phyloP scores from a whole-genome alignment of 768 basidiomycete species.

The Gyrodon lividus region DNA sequence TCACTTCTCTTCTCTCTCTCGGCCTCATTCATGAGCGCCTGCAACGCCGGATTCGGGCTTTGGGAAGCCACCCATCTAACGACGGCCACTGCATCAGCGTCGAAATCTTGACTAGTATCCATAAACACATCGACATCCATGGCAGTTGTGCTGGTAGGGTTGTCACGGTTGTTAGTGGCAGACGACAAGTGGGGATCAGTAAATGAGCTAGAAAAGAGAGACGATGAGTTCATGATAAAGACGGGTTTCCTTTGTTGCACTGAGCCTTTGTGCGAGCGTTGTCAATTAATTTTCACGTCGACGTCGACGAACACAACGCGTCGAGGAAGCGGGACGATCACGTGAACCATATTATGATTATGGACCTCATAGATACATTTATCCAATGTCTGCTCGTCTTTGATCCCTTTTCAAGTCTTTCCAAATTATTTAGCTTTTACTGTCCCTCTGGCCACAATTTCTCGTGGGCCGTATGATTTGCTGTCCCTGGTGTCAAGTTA shows the following conservation, averaged over 20 bases:
- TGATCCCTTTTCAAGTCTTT: too few species aligned
- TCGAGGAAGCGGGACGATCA: constrained; percentile 5
- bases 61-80: constrained; percentile 30
- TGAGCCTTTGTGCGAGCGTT: background rate
- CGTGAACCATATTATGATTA: too few species aligned
- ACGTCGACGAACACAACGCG: background rate
- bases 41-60: constrained; percentile 21
- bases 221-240: background rate
- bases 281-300: background rate
- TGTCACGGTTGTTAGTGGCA: background rate
- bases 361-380: too few species aligned
- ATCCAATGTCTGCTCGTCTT: too few species aligned
- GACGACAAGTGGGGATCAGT: background rate
- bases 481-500: too few species aligned
- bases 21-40: constrained; percentile 26
- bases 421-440: too few species aligned
- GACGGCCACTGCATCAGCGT: constrained; percentile 7
- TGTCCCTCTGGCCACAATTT: too few species aligned
- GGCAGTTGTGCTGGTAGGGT: background rate
- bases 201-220: background rate
- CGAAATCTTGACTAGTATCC: constrained; percentile 14
- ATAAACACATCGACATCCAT: constrained; percentile 12
- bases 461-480: too few species aligned
- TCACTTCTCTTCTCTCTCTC: constrained; percentile 25
- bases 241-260: background rate